Base-by-base conservation (phyloP, 2,329 filamentous ascomycete genomes). In the Aspergillus fijiensis region DNA sequence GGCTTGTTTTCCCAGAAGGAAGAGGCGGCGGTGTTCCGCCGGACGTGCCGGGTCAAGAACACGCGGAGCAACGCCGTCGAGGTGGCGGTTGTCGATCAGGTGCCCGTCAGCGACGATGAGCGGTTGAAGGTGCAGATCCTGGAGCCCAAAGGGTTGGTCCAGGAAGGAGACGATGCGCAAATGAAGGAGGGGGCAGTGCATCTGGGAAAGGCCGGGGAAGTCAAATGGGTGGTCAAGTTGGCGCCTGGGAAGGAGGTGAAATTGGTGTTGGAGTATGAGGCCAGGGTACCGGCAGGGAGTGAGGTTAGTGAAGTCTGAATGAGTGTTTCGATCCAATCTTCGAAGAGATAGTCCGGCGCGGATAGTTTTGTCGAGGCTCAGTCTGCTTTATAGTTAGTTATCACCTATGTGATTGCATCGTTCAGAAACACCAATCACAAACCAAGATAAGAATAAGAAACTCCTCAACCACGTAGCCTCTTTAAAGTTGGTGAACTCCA, bases 231-330 rank as follows among this genome's bases (percentile, higher is more conserved):
- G 55, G 80, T 89, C 11, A 78, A 71, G 49, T 71, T 89, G 54
- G 83, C 86, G 61, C 80, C 84, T 0, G 85, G 86, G 27, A 80
- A 81, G 66, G 80, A 82, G 3, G 83, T 85, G 16, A 83, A 82
- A 72, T 72, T 90, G 62, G 75, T 75, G 25, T 69, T 90, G 60
- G 85, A 87, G 75, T 90, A 89, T 72, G 81, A 85, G 61, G 82
- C 87, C 19, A 80, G 79, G 23, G 77, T 85, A 65, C 87, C 87
- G 1, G 67, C 55, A 39, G 70, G 72, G 21, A 61, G 52, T 23
- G 60, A 67, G 47, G 62, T 65, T n/a, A 50, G 31, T 35, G 25
- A 54, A 11, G 56, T 45, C 11, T 61, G n/a, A 52, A 21, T 12
- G 16, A 7, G 14, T 35, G 16, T 23, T 23, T 23, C 4, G 4